A percentile compares a stretch with the other conserved stretches of the same genome.
Conservation (phyloP, 768 basidiomycete species). For the Lactifluus pinguis region DNA sequence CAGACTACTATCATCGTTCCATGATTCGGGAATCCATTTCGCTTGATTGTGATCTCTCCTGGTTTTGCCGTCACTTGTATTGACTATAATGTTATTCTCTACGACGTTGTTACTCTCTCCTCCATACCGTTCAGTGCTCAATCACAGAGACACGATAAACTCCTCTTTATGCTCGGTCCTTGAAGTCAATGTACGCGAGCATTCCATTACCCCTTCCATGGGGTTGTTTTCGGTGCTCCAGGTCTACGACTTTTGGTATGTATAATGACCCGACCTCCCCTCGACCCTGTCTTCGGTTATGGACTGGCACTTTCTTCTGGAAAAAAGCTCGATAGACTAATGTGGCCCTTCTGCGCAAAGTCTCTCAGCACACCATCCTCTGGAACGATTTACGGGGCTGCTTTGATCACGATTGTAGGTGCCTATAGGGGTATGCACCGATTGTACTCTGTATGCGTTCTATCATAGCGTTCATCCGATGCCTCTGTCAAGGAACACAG, state of each 20-base stretch:
- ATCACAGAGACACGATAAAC: not conserved
- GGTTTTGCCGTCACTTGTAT: not conserved
- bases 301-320: not conserved
- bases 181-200: not conserved
- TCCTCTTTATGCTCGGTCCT: too few relatives aligned
- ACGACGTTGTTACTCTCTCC: not conserved
- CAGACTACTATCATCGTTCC: conserved; percentile 17
- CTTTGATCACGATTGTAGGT: too few relatives aligned
- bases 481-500: too few relatives aligned
- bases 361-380: too few relatives aligned
- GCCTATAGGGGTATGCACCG: too few relatives aligned
- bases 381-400: too few relatives aligned
- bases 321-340: not conserved
- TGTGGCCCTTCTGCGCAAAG: too few relatives aligned
- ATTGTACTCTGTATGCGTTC: too few relatives aligned
- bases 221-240: not conserved
- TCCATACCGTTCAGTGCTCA: not conserved
- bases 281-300: not conserved
- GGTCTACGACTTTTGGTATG: not conserved
- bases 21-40: conserved; percentile 17
- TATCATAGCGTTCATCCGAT: too few relatives aligned
- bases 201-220: not conserved
- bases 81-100: not conserved
- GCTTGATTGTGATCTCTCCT: not conserved
- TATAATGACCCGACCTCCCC: not conserved